A percentile compares a stretch with the other conserved stretches of the same genome.
Evolutionary conservation across 306 rosid species (phyloP).

Genomic region (Lathyrus tuberosus): DNA sequence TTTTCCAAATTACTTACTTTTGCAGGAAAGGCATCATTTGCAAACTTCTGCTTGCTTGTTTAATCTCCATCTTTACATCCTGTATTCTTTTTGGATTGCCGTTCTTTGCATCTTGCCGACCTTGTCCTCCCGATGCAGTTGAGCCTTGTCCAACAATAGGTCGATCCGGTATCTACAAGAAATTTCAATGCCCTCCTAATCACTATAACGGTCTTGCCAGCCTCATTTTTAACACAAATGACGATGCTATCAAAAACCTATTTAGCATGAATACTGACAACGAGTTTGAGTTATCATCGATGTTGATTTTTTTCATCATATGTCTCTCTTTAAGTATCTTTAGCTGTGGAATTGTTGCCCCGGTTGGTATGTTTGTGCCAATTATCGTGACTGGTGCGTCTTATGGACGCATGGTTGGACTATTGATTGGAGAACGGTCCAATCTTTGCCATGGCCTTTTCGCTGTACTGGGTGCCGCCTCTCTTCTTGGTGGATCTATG

Average conservation of each 20-base stretch:
- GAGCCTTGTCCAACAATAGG: constrained; percentile 96
- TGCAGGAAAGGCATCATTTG: constrained; percentile 73
- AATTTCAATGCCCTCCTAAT: constrained; percentile 78
- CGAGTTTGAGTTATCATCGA: constrained; percentile 65
- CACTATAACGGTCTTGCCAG: constrained; percentile 96
- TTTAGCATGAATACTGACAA: constrained; percentile 73
- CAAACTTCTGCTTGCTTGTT: constrained; percentile 73
- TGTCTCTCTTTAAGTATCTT: constrained; percentile 76
- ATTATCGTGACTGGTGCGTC: constrained; percentile 93
- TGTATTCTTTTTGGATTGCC: constrained; percentile 94
- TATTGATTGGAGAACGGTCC: constrained; percentile 61
- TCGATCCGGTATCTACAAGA: constrained; percentile 97
- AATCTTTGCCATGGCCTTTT: constrained; percentile 82
- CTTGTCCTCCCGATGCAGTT: constrained; percentile 71
- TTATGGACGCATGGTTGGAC: constrained; percentile 87
- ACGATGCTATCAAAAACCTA: constrained; percentile 88
- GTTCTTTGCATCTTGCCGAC: constrained; percentile 76
- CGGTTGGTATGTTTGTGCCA: constrained; percentile 91
- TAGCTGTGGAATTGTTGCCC: constrained; percentile 88
- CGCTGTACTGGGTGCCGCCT: constrained; percentile 93
- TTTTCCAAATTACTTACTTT: constrained; percentile 33
- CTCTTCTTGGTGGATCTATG: constrained; percentile 94
- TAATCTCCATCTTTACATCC: constrained; percentile 80
- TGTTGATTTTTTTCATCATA: constrained; percentile 63
- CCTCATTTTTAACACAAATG: constrained; percentile 93